Conservation (phyloP, 352 stramenopile genomes). For the Lagenidium sp. region DNA sequence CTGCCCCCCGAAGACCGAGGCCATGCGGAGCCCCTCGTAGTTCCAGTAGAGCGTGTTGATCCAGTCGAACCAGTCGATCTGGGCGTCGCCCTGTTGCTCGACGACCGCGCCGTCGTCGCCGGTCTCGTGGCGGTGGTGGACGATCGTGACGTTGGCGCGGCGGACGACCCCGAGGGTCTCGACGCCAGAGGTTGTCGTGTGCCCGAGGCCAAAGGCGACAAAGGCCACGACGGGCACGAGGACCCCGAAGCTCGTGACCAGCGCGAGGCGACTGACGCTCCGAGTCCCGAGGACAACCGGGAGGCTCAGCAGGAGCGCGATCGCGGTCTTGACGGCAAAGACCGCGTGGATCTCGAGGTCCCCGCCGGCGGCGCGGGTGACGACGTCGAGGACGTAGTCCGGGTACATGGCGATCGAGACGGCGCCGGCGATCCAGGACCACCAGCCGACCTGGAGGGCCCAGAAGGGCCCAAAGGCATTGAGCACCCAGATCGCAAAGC, state of each 20-base stretch:
- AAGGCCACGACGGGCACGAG: constrained; percentile 13
- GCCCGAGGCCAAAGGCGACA: constrained; percentile 7
- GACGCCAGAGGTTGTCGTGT: not conserved
- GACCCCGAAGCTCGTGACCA: constrained; percentile 4
- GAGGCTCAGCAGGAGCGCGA: constrained; percentile 8
- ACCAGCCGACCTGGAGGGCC: constrained; percentile 76
- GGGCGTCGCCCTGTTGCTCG: constrained; percentile 1
- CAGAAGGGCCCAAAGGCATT: constrained; percentile 72
- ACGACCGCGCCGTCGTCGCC: not conserved
- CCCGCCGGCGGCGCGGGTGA: not conserved
- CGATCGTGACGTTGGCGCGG: not conserved
- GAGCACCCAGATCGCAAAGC: constrained; percentile 59
- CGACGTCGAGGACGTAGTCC: constrained; percentile 15
- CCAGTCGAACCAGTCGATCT: constrained; percentile 48
- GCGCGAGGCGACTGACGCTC: constrained; percentile 6
- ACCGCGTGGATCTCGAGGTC: not conserved
- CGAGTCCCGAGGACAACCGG: constrained; percentile 14
- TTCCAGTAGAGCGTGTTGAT: constrained; percentile 94
- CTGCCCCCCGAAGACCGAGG: constrained; percentile 78
- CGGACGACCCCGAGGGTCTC: constrained; percentile 1
- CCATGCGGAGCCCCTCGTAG: constrained; percentile 83
- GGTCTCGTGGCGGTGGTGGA: not conserved
- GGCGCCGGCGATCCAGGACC: constrained; percentile 68
- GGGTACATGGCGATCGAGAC: constrained; percentile 52
- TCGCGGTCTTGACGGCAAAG: constrained; percentile 12